These are phyloP conservation scores for Hemisphaericaspora subhashii DNA, from an alignment of 1,139 yeast genomes.

Conservation along the genomic window DNA sequence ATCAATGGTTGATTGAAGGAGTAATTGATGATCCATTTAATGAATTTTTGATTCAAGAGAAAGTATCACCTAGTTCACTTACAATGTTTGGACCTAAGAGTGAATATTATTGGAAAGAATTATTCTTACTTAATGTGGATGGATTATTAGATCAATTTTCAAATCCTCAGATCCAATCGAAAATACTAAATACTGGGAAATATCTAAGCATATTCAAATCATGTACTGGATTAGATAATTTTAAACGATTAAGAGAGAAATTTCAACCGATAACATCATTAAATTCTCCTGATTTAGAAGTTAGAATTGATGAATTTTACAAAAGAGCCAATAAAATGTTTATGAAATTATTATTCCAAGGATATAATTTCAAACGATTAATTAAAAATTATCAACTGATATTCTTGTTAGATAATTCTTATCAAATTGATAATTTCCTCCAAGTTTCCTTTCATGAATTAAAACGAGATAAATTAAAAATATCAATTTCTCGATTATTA, in stretches of 20 bases:
- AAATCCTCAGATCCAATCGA: conserved; percentile 54
- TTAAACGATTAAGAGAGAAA: conserved; percentile 29
- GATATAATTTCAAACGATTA: conserved; percentile 54
- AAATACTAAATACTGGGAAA: conserved; percentile 81
- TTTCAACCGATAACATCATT: conserved; percentile 38
- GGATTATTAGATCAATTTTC: conserved; percentile 72
- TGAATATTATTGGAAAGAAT: conserved; percentile 86
- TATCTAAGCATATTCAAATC: conserved; percentile 71
- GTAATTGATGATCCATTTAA: conserved; percentile 73
- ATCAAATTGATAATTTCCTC: conserved; percentile 49
- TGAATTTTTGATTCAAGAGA: conserved; percentile 72
- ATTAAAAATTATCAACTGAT: conserved; percentile 51
- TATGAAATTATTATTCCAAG: conserved; percentile 57
- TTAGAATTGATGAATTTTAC: conserved; percentile 64
- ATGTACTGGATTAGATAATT: conserved; percentile 47
- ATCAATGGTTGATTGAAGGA: conserved; percentile 78
- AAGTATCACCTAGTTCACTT: conserved; percentile 29
- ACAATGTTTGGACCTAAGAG: conserved; percentile 48
- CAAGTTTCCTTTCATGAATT: conserved; percentile 35
- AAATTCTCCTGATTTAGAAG: conserved; percentile 58
- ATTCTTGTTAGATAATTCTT: conserved; percentile 51
- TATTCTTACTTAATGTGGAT: conserved; percentile 72
- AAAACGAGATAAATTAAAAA: conserved; percentile 30
- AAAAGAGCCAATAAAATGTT: conserved; percentile 65
- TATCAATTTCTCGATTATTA: conserved; percentile 31